These are phyloP conservation scores for Henckelia pumila DNA, from an alignment of 257 asterid species.

Conservation along the genomic window DNA sequence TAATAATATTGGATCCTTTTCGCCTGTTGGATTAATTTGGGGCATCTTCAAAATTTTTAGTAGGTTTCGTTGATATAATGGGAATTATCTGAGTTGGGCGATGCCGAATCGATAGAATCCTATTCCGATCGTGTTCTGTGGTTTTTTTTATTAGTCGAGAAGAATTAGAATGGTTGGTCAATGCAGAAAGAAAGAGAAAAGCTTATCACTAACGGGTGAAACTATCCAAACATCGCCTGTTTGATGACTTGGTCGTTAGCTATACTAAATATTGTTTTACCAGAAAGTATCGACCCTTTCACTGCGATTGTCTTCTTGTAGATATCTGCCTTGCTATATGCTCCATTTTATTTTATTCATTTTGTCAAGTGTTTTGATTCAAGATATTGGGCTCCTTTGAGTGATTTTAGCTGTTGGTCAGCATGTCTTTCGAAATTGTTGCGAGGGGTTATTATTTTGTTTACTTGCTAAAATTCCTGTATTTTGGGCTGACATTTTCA, in stretches of 20 bases:
- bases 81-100: neutral
- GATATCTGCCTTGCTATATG: neutral
- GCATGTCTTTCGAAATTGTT: constrained; percentile 10
- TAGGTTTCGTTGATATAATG: neutral
- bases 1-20: neutral
- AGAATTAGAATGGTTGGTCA: neutral
- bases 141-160: neutral
- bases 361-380: constrained; percentile 1
- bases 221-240: neutral
- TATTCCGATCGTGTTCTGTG: neutral
- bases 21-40: neutral
- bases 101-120: neutral
- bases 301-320: neutral
- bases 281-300: neutral
- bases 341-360: neutral
- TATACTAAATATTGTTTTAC: no score
- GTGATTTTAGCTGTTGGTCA: neutral
- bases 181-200: neutral
- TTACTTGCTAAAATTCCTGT: constrained; percentile 9
- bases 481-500: constrained; percentile 22
- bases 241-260: neutral
- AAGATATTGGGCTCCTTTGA: neutral
- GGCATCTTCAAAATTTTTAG: neutral
- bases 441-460: neutral
- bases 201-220: neutral